These are phyloP conservation scores for Acanthamoeba royreba DNA, from an alignment of 208 protist genomes.

Conservation along the genomic window DNA sequence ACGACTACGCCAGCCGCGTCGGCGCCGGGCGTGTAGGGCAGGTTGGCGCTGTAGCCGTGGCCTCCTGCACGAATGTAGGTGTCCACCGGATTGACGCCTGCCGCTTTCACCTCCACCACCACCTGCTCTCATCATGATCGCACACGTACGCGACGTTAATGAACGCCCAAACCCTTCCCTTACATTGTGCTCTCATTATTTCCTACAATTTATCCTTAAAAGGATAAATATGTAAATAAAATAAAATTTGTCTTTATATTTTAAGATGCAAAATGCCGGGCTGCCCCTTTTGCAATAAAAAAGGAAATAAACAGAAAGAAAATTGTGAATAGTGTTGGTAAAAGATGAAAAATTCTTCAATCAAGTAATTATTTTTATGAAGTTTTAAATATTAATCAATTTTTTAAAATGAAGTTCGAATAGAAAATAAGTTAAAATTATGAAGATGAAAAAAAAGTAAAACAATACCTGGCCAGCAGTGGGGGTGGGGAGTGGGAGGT, in stretches of 20 bases:
- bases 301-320: no score
- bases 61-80: background rate
- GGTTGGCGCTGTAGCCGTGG: background rate
- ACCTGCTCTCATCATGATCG: background rate
- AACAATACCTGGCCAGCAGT: background rate
- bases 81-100: slow-evolving; percentile 31
- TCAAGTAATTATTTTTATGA: background rate
- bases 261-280: no score
- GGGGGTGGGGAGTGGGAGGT: background rate
- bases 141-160: background rate
- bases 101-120: slow-evolving; percentile 26
- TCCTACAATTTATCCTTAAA: background rate
- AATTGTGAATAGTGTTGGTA: no score
- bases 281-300: no score
- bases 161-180: background rate
- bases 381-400: no score
- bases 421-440: background rate
- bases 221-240: background rate
- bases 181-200: background rate
- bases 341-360: no score
- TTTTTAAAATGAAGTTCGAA: no score
- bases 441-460: background rate
- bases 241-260: background rate
- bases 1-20: slow-evolving; percentile 11
- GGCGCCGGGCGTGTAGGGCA: slow-evolving; percentile 35